These are phyloP conservation scores for Rhynchospora pubera DNA, from an alignment of 176 grass and related monocot genomes.

Conservation along the genomic window DNA sequence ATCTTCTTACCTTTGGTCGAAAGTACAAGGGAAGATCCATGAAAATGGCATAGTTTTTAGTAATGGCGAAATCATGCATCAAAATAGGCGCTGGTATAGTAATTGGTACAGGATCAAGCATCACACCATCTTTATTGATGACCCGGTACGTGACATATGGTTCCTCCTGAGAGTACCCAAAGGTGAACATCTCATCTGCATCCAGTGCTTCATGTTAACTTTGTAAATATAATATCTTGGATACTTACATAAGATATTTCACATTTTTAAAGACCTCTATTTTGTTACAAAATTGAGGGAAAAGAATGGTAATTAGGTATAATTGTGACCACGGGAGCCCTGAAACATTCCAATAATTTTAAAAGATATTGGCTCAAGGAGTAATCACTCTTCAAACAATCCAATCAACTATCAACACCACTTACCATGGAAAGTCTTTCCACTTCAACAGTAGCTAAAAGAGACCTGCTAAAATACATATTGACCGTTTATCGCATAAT, in stretches of 20 bases:
- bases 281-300: neutral
- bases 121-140: slow-evolving; percentile 81
- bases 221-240: neutral
- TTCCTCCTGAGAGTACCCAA: slow-evolving; percentile 77
- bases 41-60: slow-evolving; percentile 88
- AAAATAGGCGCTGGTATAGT: slow-evolving; percentile 90
- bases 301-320: neutral
- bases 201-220: neutral
- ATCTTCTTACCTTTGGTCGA: slow-evolving; percentile 56
- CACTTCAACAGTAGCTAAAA: neutral
- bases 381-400: neutral
- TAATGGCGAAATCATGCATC: slow-evolving; percentile 99
- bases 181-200: slow-evolving; percentile 99
- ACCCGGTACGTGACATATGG: slow-evolving; percentile 94
- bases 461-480: neutral
- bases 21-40: slow-evolving; percentile 94
- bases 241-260: no score
- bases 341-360: neutral
- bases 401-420: neutral
- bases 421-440: no score
- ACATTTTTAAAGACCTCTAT: neutral
- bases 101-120: slow-evolving; percentile 98
- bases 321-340: no score
- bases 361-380: neutral
- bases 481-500: neutral